These are phyloP conservation scores for Neurospora sp. DNA, from an alignment of 495 filamentous ascomycete genomes.

Conservation along the genomic window DNA sequence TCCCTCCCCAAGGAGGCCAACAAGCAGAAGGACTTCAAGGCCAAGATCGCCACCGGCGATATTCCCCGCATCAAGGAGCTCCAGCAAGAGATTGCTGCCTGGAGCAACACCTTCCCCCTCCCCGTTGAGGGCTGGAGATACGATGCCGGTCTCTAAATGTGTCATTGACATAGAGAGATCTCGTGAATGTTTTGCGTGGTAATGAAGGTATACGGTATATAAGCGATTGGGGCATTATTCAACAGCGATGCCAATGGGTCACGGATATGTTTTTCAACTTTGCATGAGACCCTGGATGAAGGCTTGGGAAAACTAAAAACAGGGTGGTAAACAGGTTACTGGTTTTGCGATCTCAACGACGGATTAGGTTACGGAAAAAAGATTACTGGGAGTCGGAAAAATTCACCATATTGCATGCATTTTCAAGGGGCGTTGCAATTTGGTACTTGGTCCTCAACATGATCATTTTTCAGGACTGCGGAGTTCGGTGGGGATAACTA, in stretches of 20 bases:
- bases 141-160: slow-evolving; percentile 36
- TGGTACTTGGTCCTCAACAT: slow-evolving; percentile 26
- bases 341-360: slow-evolving; percentile 19
- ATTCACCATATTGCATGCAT: slow-evolving; percentile 22
- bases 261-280: slow-evolving; percentile 14
- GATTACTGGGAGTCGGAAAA: slow-evolving; percentile 19
- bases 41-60: slow-evolving; percentile 69
- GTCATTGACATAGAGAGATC: neutral
- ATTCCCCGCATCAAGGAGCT: slow-evolving; percentile 70
- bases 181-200: neutral
- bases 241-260: slow-evolving; percentile 8
- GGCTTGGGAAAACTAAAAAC: slow-evolving; percentile 5
- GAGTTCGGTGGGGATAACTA: slow-evolving; percentile 16
- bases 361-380: slow-evolving; percentile 10
- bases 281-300: slow-evolving; percentile 4
- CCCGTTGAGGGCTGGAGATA: slow-evolving; percentile 62
- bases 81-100: slow-evolving; percentile 78
- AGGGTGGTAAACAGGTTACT: slow-evolving; percentile 2
- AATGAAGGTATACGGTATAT: slow-evolving; percentile 1
- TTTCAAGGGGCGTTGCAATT: slow-evolving; percentile 28
- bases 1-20: slow-evolving; percentile 90
- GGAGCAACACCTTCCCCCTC: slow-evolving; percentile 88
- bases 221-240: neutral
- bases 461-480: slow-evolving; percentile 17
- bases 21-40: slow-evolving; percentile 99